Evolutionary conservation across 345 rosid species (phyloP), one percentile per base, ranked within the genome.

Genomic region (Ricinus communis): DNA sequence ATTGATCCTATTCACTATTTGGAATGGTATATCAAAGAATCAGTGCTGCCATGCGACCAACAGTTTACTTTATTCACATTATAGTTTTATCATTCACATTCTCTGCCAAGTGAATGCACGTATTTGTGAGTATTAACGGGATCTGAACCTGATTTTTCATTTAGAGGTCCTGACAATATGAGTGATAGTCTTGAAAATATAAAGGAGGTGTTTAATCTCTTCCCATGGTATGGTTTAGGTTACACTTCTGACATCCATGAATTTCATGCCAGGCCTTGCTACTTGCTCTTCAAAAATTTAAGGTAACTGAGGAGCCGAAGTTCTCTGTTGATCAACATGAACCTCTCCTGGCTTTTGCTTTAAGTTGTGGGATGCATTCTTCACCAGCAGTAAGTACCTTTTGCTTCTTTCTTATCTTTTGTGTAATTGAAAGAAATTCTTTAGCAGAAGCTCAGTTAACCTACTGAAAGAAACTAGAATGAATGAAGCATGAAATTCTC

Each of bases 291-390:
- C 91, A 79, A 61, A 85, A 85, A 72, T 81, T 81, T 53, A 85
- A 85, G 82, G 77, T 74, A 68, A 70, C 85, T 5, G 87, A 82
- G 66, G 86, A 85, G 77, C 74, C 64, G 74, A 76, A 71, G 66
- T 85, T 76, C 73, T 68, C 80, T 19, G 82, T 88, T n/a, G 87
- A 83, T 81, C 79, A 83, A 55, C 83, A 77, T 1, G 91, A 88
- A 67, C 93, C 89, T 54, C 91, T 86, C 53, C 74, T 87, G 22
- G 74, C 84, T 27, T 88, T 88, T 27, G 87, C 87, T 27, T 78
- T 88, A 55, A 87, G 91, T 55, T 85, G 82, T 53, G 91, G 91
- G 70, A 76, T 81, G 75, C 78, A 88, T 69, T 88, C 91, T 71
- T 88, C 90, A 51, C 89, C 91, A 54, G 93, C 93, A 51, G 93